Base-by-base conservation (phyloP, 768 basidiomycete species). In the Lactarius sp. region DNA sequence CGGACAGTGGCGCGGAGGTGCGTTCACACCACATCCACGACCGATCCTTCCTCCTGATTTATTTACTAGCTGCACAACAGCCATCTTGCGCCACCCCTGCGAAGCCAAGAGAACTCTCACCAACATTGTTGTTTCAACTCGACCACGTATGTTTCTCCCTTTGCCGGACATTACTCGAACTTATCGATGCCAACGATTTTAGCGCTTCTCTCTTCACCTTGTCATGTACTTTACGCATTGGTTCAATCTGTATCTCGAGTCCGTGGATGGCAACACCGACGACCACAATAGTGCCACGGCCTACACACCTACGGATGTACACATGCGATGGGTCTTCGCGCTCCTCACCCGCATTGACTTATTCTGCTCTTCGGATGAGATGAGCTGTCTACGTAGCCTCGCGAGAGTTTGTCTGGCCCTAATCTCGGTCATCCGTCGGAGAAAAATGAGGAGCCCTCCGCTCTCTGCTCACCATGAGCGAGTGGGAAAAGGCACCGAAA, bases 211-310 rank as follows among this genome's bases (percentile, higher is more conserved):
- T 5, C 71, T 92, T 33, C 90, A 90, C 71, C 78, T 92, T 51
- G 74, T 93, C 63, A 90, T 89, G 87, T 92, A 91, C 72, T 92
- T 92, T 72, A 80, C 84, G 18, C 82, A 91, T 69, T 93, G 90
- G 90, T 85, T 90, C 66, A 85, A 86, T 66, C 61, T 80, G 14
- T 79, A 87, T 64, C 72, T 89, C 7, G 78, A 84, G 52, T 61
- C 65, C 39, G 20, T 60, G 36, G 61, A 58, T n/a, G 9, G 9
- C 18, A 4, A 52, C 42, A 49, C 73, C 79, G 51, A 58, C 55
- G 56, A 36, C 44, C 7, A 49, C 22, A 14, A 41, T 27, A 36
- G 37, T 12, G 14, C 69, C 66, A 4, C 73, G 73, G 6, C 74
- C 78, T 61, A 69, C 76, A 36, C 70, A 71, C 54, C 77, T 20